Evolutionary conservation across 768 basidiomycete species (phyloP).

Genomic region (Sistotremastrum niveocremeum): DNA sequence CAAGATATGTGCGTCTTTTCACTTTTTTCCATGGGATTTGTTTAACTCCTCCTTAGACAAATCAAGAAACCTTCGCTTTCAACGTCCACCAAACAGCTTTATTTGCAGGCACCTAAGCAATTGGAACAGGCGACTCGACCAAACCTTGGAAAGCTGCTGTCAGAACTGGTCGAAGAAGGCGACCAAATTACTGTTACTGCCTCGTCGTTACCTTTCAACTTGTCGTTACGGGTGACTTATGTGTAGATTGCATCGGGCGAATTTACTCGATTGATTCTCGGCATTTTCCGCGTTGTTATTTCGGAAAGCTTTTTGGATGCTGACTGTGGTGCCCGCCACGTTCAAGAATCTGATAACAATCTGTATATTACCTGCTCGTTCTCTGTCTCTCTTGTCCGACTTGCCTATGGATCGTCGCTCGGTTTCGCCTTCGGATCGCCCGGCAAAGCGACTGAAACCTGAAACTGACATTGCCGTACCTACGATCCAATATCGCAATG

Average conservation of each 20-base stretch:
- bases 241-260: constrained; percentile 1
- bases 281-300: too few relatives aligned
- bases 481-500: constrained; percentile 63
- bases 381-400: too few relatives aligned
- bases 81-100: constrained; percentile 60
- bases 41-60: constrained; percentile 43
- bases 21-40: not conserved
- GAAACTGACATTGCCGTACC: constrained; percentile 41
- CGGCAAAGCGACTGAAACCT: constrained; percentile 38
- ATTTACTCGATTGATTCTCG: too few relatives aligned
- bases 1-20: constrained; percentile 62
- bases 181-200: constrained; percentile 83
- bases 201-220: constrained; percentile 74
- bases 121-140: constrained; percentile 81
- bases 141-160: constrained; percentile 78
- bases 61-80: constrained; percentile 93
- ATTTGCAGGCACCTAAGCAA: constrained; percentile 88
- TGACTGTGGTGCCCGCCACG: too few relatives aligned
- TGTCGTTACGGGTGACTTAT: constrained; percentile 26
- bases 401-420: constrained; percentile 16
- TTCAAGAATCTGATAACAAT: too few relatives aligned
- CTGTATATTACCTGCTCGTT: too few relatives aligned
- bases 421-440: constrained; percentile 25
- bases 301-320: too few relatives aligned
- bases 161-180: constrained; percentile 62